Evolutionary conservation across 352 stramenopile genomes (phyloP).

Genomic region (Globisporangium polare): DNA sequence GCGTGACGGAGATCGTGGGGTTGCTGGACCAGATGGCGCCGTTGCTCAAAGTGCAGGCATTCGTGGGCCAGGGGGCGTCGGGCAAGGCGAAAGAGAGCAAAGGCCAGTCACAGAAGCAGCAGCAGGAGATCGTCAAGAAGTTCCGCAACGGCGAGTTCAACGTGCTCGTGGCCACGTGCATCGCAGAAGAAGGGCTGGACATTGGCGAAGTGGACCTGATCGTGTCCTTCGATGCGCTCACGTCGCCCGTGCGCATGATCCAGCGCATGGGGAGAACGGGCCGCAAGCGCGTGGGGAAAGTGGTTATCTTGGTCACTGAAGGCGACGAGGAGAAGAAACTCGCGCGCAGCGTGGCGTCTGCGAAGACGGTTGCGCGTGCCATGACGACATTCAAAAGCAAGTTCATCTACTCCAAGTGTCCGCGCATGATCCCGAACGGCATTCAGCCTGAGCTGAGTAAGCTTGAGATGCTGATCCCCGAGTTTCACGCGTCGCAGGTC

Average conservation of each 20-base stretch:
- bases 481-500: conserved; percentile 74
- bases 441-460: conserved; percentile 44
- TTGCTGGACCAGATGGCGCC: conserved; percentile 60
- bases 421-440: conserved; percentile 64
- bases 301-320: conserved; percentile 88
- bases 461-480: conserved; percentile 71
- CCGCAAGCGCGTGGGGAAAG: conserved; percentile 91
- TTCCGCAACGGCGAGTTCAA: conserved; percentile 90
- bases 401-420: conserved; percentile 80
- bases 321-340: conserved; percentile 90
- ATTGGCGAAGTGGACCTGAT: conserved; percentile 95
- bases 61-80: conserved; percentile 91
- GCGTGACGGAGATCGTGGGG: conserved; percentile 92
- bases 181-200: conserved; percentile 95
- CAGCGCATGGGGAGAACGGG: conserved; percentile 96
- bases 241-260: conserved; percentile 94
- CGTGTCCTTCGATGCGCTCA: conserved; percentile 91
- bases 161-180: conserved; percentile 93
- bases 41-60: conserved; percentile 88
- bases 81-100: conserved; percentile 81
- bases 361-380: conserved; percentile 74
- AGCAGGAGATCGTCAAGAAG: conserved; percentile 93
- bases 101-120: conserved; percentile 92
- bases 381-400: conserved; percentile 89
- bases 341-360: conserved; percentile 62